Conservation (phyloP, 2,329 filamentous ascomycete species). For the Hypoxylon sp. region DNA sequence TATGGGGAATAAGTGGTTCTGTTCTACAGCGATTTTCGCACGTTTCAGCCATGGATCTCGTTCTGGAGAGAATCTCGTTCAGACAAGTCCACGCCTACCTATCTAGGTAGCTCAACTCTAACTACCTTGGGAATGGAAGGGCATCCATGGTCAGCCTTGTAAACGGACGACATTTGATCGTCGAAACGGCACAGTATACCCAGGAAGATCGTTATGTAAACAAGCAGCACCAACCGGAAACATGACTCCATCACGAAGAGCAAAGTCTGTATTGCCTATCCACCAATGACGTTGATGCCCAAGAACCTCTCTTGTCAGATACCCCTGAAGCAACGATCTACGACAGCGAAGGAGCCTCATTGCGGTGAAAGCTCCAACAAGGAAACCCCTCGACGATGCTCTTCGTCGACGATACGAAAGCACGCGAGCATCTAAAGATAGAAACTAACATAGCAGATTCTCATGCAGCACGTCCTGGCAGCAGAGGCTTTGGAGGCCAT, state of each 20-base stretch:
- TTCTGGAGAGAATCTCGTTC: too few species aligned
- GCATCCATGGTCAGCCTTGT: too few species aligned
- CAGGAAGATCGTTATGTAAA: background rate
- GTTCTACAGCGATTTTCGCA: too few species aligned
- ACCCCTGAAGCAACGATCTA: background rate
- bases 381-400: background rate
- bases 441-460: background rate
- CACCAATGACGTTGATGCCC: background rate
- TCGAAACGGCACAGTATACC: too few species aligned
- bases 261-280: background rate
- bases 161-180: too few species aligned
- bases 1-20: too few species aligned
- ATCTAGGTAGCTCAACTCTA: too few species aligned
- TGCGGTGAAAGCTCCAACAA: background rate
- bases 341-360: background rate
- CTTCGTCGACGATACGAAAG: background rate
- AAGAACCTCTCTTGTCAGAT: background rate
- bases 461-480: background rate
- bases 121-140: too few species aligned
- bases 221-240: too few species aligned
- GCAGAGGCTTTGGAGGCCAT: background rate
- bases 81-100: too few species aligned
- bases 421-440: background rate
- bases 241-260: background rate
- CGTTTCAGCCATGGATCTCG: too few species aligned